phyloP scores from a whole-genome alignment of 352 stramenopile genomes.

The Phytopythium delawarense region DNA sequence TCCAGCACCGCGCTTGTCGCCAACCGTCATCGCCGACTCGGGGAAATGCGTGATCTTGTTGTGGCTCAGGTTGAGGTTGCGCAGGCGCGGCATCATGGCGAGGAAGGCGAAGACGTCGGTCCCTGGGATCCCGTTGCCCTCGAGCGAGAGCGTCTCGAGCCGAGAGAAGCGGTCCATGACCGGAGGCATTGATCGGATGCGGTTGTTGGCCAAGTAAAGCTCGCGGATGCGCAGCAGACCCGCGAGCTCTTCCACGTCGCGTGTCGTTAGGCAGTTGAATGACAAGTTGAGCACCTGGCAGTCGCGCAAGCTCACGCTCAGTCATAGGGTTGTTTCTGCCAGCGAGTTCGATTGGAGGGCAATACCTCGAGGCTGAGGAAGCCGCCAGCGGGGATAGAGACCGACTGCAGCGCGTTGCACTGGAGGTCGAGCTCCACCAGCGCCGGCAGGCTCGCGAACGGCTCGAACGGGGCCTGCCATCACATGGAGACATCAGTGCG shows the following conservation, averaged over 20 bases:
- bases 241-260: constrained; percentile 66
- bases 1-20: constrained; percentile 53
- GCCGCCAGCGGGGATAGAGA: constrained; percentile 32
- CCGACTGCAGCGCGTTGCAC: constrained; percentile 62
- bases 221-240: constrained; percentile 74
- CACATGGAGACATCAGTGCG: background rate
- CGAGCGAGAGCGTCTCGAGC: constrained; percentile 72
- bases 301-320: background rate
- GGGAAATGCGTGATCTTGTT: constrained; percentile 76
- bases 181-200: constrained; percentile 56
- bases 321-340: background rate
- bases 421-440: constrained; percentile 75
- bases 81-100: constrained; percentile 52
- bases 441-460: constrained; percentile 59
- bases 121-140: constrained; percentile 70
- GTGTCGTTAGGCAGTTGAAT: constrained; percentile 65
- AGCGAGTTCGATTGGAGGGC: background rate
- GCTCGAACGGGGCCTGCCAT: constrained; percentile 45
- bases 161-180: constrained; percentile 75
- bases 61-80: constrained; percentile 74
- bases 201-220: constrained; percentile 73
- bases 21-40: constrained; percentile 51
- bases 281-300: constrained; percentile 67
- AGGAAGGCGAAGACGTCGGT: constrained; percentile 72
- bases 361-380: constrained; percentile 67